A percentile compares a stretch with the other conserved stretches of the same genome.
These are phyloP conservation scores for Taphrina confusa DNA, from an alignment of 1,139 yeast species.

Conservation along the genomic window DNA sequence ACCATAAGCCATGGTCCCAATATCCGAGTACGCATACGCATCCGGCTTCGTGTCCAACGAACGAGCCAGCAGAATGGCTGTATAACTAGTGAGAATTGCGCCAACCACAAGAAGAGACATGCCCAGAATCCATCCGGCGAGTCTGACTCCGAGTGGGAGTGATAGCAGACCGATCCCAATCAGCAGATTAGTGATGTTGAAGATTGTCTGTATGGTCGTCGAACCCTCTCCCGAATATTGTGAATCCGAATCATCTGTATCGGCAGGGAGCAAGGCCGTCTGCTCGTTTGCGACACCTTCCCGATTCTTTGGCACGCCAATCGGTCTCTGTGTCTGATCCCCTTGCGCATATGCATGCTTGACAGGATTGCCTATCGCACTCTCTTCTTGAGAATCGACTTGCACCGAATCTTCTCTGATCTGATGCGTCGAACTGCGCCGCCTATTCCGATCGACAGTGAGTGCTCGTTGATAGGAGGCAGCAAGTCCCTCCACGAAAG, in stretches of 20 bases:
- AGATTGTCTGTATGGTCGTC: slow-evolving; percentile 73
- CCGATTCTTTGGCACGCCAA: too few species aligned
- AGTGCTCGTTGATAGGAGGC: slow-evolving; percentile 22
- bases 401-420: background rate
- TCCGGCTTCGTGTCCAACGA: slow-evolving; percentile 74
- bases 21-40: slow-evolving; percentile 83
- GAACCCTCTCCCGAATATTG: background rate
- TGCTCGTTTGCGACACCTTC: background rate
- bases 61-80: slow-evolving; percentile 66
- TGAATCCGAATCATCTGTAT: background rate
- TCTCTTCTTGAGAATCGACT: background rate
- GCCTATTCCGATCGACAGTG: slow-evolving; percentile 17
- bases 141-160: slow-evolving; percentile 72
- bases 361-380: too few species aligned
- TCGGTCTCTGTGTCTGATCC: too few species aligned
- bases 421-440: slow-evolving; percentile 1
- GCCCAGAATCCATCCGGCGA: slow-evolving; percentile 82
- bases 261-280: background rate
- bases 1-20: slow-evolving; percentile 76
- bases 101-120: slow-evolving; percentile 40
- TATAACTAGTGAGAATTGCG: slow-evolving; percentile 57
- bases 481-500: slow-evolving; percentile 28
- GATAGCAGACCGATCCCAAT: slow-evolving; percentile 86
- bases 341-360: too few species aligned
- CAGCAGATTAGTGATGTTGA: slow-evolving; percentile 81